Percentiles rank a stretch among this genome's conserved stretches.
Evolutionary conservation across 768 basidiomycete species (phyloP).

Genomic region (Mycena vulgaris): DNA sequence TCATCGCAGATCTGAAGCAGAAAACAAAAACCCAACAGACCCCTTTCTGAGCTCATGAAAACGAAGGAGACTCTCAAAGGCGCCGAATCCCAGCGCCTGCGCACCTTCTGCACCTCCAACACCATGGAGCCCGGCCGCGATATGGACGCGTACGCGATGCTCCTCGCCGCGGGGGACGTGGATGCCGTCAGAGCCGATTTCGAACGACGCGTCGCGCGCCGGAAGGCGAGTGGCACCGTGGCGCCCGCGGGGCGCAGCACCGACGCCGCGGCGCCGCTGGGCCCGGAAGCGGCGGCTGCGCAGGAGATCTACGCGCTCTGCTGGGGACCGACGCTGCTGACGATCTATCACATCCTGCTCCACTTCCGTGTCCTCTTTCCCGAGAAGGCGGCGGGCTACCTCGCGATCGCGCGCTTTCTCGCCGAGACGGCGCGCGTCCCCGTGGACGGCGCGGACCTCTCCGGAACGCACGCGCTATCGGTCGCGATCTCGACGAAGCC

Average conservation of each 20-base stretch:
- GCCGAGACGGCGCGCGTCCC: conserved; percentile 52
- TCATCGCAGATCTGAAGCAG: no score
- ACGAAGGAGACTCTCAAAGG: conserved; percentile 52
- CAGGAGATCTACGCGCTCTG: conserved; percentile 50
- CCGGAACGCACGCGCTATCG: conserved; percentile 58
- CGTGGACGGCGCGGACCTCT: conserved; percentile 56
- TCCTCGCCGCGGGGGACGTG: conserved; percentile 47
- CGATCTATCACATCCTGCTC: conserved; percentile 57
- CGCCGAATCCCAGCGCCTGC: conserved; percentile 55
- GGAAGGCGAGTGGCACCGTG: background rate
- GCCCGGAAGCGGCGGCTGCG: conserved; percentile 39
- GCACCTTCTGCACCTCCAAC: conserved; percentile 52
- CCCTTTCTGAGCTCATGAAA: conserved; percentile 49
- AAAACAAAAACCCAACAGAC: conserved; percentile 28
- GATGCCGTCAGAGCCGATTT: conserved; percentile 46
- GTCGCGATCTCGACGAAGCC: conserved; percentile 61
- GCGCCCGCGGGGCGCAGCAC: background rate
- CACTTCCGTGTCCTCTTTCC: conserved; percentile 48
- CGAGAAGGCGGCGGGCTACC: conserved; percentile 36
- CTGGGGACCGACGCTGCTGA: conserved; percentile 59
- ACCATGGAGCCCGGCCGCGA: conserved; percentile 54
- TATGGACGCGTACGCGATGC: conserved; percentile 51
- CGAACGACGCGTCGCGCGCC: conserved; percentile 37
- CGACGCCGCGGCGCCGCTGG: background rate
- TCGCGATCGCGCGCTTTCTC: conserved; percentile 53